Conservation (phyloP, 2,329 filamentous ascomycete genomes). For the Aureobasidium vineae region DNA sequence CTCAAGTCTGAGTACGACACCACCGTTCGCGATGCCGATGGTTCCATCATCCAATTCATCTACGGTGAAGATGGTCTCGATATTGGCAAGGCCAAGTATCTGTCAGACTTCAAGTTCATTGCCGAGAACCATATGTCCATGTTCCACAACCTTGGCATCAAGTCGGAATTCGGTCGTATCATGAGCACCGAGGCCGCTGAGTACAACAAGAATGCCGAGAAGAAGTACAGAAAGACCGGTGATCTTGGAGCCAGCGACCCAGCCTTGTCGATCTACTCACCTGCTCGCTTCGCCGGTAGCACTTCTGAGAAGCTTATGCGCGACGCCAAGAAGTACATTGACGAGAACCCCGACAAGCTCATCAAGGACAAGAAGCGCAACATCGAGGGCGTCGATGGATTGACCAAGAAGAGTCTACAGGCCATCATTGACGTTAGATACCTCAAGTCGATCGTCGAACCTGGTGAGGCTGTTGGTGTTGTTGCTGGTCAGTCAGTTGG, state of each 20-base stretch:
- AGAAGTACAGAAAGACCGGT: slow-evolving; percentile 72
- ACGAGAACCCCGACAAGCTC: slow-evolving; percentile 65
- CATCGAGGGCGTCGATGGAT: slow-evolving; percentile 41
- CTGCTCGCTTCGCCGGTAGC: slow-evolving; percentile 75
- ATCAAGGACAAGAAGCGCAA: slow-evolving; percentile 60
- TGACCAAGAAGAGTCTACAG: slow-evolving; percentile 72
- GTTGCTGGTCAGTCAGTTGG: slow-evolving; percentile 95
- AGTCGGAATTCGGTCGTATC: slow-evolving; percentile 50
- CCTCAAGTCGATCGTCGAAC: slow-evolving; percentile 84
- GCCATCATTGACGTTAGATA: slow-evolving; percentile 89
- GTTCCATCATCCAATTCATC: slow-evolving; percentile 88
- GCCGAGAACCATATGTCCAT: slow-evolving; percentile 82
- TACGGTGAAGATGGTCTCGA: slow-evolving; percentile 97
- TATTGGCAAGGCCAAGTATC: slow-evolving; percentile 88
- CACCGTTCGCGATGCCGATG: slow-evolving; percentile 90
- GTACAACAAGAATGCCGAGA: slow-evolving; percentile 66
- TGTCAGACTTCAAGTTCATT: slow-evolving; percentile 86
- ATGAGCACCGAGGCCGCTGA: slow-evolving; percentile 66
- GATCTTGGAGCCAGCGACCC: slow-evolving; percentile 70
- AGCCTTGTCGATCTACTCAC: slow-evolving; percentile 68
- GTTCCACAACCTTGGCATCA: slow-evolving; percentile 70
- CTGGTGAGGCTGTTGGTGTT: slow-evolving; percentile 94
- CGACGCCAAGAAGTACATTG: slow-evolving; percentile 70
- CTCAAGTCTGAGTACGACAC: slow-evolving; percentile 89
- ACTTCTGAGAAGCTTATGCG: slow-evolving; percentile 85